A percentile compares a stretch with the other conserved stretches of the same genome.
Evolutionary conservation across 306 rosid genomes (phyloP).

Genomic region (Vigna angularis): DNA sequence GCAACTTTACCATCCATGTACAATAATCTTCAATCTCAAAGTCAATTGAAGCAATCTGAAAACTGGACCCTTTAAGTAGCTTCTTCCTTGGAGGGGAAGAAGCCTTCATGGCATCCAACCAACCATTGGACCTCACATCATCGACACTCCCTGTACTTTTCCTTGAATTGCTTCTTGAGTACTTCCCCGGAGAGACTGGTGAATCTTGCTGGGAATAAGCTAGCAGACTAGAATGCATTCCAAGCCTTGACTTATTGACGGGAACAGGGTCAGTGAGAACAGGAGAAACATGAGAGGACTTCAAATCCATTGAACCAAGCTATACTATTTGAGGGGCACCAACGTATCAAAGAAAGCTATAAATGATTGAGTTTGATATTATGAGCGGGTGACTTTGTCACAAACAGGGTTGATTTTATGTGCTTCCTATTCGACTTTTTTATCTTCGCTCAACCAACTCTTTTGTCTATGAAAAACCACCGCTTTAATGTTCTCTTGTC

Average conservation of each 20-base stretch:
- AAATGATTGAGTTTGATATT: constrained; percentile 2
- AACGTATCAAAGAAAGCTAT: not conserved
- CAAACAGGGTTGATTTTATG: constrained; percentile 17
- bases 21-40: constrained; percentile 57
- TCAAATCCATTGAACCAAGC: constrained; percentile 71
- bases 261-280: constrained; percentile 79
- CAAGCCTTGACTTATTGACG: constrained; percentile 77
- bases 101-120: constrained; percentile 95
- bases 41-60: constrained; percentile 67
- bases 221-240: constrained; percentile 63
- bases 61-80: constrained; percentile 53
- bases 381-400: constrained; percentile 20
- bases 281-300: constrained; percentile 67
- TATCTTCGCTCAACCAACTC: constrained; percentile 67
- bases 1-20: constrained; percentile 71
- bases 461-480: constrained; percentile 95
- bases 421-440: constrained; percentile 18
- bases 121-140: constrained; percentile 87
- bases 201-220: constrained; percentile 71
- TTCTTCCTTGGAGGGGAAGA: constrained; percentile 94
- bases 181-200: constrained; percentile 60
- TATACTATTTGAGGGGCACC: constrained; percentile 19
- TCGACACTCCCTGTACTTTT: constrained; percentile 67
- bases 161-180: constrained; percentile 60
- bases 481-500: constrained; percentile 85